Conservation (phyloP, 768 basidiomycete species). For the Hericium alpestre region DNA sequence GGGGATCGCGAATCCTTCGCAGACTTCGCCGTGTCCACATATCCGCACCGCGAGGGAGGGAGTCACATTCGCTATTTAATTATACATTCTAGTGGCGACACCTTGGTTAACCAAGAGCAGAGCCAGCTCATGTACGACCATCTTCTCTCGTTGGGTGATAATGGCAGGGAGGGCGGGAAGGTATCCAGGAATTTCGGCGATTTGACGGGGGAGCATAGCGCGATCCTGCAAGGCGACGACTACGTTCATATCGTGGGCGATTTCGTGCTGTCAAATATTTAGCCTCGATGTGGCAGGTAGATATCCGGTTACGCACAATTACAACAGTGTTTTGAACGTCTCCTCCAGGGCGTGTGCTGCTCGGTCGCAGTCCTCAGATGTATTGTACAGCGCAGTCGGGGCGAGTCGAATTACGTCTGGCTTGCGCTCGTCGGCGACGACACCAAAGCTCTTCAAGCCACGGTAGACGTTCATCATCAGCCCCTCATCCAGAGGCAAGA, state of each 20-base stretch:
- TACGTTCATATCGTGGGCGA: constrained; percentile 37
- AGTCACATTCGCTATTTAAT: constrained; percentile 52
- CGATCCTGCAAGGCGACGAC: constrained; percentile 30
- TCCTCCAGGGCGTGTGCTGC: constrained; percentile 59
- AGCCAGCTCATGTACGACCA: constrained; percentile 48
- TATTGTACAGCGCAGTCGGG: constrained; percentile 82
- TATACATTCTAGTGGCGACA: constrained; percentile 66
- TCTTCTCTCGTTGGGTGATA: constrained; percentile 31
- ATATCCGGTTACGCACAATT: neutral
- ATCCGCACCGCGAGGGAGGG: constrained; percentile 25
- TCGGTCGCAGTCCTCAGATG: constrained; percentile 62
- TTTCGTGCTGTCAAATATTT: constrained; percentile 24
- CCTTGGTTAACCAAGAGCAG: constrained; percentile 53
- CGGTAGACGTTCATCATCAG: constrained; percentile 65
- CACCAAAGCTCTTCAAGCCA: constrained; percentile 53
- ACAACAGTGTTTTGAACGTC: constrained; percentile 30
- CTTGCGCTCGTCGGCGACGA: constrained; percentile 84
- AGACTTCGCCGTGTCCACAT: constrained; percentile 33
- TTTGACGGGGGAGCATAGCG: constrained; percentile 44
- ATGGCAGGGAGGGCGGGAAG: constrained; percentile 15
- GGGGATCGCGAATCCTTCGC: constrained; percentile 39
- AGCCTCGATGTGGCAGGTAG: no score
- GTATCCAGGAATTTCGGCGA: constrained; percentile 26
- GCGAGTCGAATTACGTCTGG: constrained; percentile 89
- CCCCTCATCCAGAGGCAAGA: constrained; percentile 49